Percentiles rank a stretch among this genome's conserved stretches.
Conservation (phyloP, 352 stramenopile genomes). For the Aphanomyces cochlioides region DNA sequence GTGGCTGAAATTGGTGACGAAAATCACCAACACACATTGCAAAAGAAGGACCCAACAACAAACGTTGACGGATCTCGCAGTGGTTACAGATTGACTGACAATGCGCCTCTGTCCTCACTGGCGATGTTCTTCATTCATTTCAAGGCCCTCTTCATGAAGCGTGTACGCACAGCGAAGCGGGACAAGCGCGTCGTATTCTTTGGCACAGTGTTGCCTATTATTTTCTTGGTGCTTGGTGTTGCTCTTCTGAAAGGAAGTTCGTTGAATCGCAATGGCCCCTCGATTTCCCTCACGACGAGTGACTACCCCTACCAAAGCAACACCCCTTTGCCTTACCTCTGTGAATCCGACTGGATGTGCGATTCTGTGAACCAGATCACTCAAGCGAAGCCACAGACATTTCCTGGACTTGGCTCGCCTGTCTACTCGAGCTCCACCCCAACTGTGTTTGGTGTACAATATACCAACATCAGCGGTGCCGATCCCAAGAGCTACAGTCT, state of each 20-base stretch:
- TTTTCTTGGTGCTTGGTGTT: conserved; percentile 75
- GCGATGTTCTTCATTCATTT: conserved; percentile 34
- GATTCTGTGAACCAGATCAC: not conserved
- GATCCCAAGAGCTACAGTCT: conserved; percentile 15
- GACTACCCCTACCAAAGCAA: not conserved
- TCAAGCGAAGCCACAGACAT: not conserved
- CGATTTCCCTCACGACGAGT: conserved; percentile 27
- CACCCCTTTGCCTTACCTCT: conserved; percentile 26
- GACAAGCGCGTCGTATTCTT: no score
- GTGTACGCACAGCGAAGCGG: no score
- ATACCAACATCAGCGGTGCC: conserved; percentile 48
- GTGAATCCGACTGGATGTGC: conserved; percentile 28
- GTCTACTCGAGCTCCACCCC: conserved; percentile 31
- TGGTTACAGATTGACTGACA: not conserved
- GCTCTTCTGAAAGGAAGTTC: conserved; percentile 39
- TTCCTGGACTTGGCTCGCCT: not conserved
- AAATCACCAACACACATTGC: conserved; percentile 34
- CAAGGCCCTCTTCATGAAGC: no score
- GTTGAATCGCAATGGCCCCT: conserved; percentile 38
- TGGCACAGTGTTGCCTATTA: conserved; percentile 40
- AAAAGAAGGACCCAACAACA: conserved; percentile 3
- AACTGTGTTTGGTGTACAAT: conserved; percentile 52
- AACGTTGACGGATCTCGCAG: conserved; percentile 3
- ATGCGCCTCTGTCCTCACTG: not conserved
- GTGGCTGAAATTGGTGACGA: no score